These are phyloP conservation scores for Acanthochlamys bracteata DNA, from an alignment of 106 monocot species.

Conservation along the genomic window DNA sequence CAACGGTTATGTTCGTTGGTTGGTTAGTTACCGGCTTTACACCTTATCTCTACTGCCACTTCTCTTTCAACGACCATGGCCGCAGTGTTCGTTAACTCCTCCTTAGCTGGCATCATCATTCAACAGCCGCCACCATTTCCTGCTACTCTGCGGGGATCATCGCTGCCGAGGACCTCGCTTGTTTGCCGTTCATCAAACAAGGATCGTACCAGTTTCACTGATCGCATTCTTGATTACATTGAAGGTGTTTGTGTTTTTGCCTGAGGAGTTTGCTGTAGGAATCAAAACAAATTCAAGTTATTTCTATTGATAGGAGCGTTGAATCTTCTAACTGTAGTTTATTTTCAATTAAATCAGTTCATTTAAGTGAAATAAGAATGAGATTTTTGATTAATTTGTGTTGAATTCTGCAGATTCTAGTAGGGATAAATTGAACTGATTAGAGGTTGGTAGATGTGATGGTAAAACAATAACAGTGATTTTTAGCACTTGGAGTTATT, in stretches of 20 bases:
- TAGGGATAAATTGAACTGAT: neutral
- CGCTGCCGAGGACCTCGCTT: neutral
- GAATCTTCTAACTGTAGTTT: neutral
- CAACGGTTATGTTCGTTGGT: too few relatives aligned
- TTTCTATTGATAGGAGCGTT: neutral
- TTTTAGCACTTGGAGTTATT: slow-evolving; percentile 4
- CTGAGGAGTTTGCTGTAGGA: too few relatives aligned
- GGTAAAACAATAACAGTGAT: neutral
- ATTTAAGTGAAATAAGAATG: neutral
- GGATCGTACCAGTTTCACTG: slow-evolving; percentile 56
- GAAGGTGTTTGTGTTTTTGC: slow-evolving; percentile 37
- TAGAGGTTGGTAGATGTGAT: neutral
- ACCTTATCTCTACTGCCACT: too few relatives aligned
- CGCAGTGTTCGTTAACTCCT: too few relatives aligned
- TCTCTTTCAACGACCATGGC: too few relatives aligned
- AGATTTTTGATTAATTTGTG: neutral
- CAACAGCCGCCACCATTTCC: too few relatives aligned
- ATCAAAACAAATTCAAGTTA: neutral
- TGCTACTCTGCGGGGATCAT: too few relatives aligned
- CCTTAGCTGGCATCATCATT: too few relatives aligned
- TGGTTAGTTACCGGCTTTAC: too few relatives aligned
- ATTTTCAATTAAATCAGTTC: neutral
- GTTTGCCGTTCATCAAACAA: slow-evolving; percentile 29
- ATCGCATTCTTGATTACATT: slow-evolving; percentile 90
- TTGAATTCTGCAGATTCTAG: too few relatives aligned